Evolutionary conservation across 352 stramenopile genomes (phyloP).

Genomic region (Blastocystis sp.): DNA sequence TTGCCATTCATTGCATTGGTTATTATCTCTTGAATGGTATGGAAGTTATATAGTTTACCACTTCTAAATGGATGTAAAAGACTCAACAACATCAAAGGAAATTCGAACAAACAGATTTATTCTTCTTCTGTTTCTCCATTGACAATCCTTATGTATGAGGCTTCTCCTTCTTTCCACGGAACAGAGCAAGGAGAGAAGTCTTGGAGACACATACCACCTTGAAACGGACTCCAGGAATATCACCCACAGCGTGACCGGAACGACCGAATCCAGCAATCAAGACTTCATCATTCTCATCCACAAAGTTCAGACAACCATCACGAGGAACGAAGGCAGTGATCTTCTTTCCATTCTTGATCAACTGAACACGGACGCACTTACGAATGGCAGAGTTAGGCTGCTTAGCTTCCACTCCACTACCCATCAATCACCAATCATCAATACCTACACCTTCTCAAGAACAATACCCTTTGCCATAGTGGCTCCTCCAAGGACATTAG

Average conservation of each 20-base stretch:
- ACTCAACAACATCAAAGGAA: neutral
- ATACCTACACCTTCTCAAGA: constrained; percentile 93
- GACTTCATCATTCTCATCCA: constrained; percentile 98
- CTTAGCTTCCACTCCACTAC: constrained; percentile 97
- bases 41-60: too few relatives aligned
- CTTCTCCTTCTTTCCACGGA: constrained; percentile 99
- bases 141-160: constrained; percentile 80
- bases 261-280: constrained; percentile 98
- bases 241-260: constrained; percentile 95
- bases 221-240: constrained; percentile 99
- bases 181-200: constrained; percentile 87
- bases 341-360: constrained; percentile 99
- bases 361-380: constrained; percentile 98
- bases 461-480: constrained; percentile 99
- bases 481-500: constrained; percentile 96
- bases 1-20: neutral
- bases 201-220: constrained; percentile 76
- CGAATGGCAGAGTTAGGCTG: constrained; percentile 99
- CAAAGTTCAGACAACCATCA: constrained; percentile 99
- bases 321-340: constrained; percentile 98
- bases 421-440: constrained; percentile 1
- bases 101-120: neutral
- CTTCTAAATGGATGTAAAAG: too few relatives aligned
- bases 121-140: constrained; percentile 25
- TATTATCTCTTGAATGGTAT: too few relatives aligned